Evolutionary conservation across 2,329 filamentous ascomycete species (phyloP), one percentile per base, ranked within the genome.

Genomic region (Penicillium oxalicum): DNA sequence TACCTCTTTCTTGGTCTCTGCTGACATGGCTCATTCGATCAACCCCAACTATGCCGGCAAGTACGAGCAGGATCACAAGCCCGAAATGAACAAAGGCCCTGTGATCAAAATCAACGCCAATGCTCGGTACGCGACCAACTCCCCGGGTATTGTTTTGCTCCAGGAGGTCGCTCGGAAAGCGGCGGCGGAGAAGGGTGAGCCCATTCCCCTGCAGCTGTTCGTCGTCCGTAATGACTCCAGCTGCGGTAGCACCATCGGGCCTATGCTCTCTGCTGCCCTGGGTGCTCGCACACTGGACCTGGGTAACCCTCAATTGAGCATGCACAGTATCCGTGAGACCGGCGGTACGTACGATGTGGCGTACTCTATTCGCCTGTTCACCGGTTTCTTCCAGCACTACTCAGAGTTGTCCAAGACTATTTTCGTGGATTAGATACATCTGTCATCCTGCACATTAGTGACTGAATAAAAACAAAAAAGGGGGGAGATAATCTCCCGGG

Each of bases 101-200:
- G 91, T 97, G 40, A 90, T 98, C 76, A 98, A 98, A 75, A 80
- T 98, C 76, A 98, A 98, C 67, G 93, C 93, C 54, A 98, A 97
- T 70, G 89, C 93, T 59, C 86, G 91, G 54, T 98, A 98, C 72
- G 90, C 91, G 28, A 98, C 93, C 47, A 97, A 96, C 75, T 88
- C 89, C 0, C 93, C 93, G 1, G 93, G 93, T 33, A 95, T 97
- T 58, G 91, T 95, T 6, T 77, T 98, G 32, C 70, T 98, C 9
- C 88, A 96, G 70, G 91, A 97, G 74, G 84, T 86, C 37, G 93
- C 93, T 2, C 75, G 77, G 29, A 83, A 82, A 61, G 72, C 74
- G 8, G 72, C 73, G 3, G 68, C 73, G 9, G 67, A 73, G 40
- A 81, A 79, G 40, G 73, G 77, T 32, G 81, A 79, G 13, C 83